Evolutionary conservation across 768 basidiomycete species (phyloP), one percentile per base, ranked within the genome.

Genomic region (Leccinellum albellum): DNA sequence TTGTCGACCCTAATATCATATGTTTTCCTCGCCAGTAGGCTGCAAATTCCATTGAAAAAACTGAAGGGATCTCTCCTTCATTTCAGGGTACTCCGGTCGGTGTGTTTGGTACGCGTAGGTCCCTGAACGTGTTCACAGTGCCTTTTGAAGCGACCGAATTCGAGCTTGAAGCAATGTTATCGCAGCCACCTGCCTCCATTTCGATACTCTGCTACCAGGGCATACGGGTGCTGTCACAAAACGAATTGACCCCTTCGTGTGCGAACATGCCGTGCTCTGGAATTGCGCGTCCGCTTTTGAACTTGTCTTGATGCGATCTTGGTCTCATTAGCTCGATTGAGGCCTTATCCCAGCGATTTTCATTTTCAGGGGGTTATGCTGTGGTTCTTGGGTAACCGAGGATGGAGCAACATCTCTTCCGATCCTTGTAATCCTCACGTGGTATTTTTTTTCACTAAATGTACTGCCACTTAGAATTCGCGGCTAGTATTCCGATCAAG

Each of bases 401-500:
- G 17, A 6, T 12, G 21, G 26, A 6, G 6, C 13, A 15, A 24
- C 17, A 40, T 26, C 21, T 15, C 35, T 37, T 37, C 4, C 35
- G 8, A 37, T 37, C 7, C 35, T 37, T 17, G 35, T 37, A 17
- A 37, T 35, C 17, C 17, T 37, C 35, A n/a, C 35, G 17, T 37
- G 35, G 35, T 37, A n/a, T 35, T 35, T 29, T 31, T 31, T 29
- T 31, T 31, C 17, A 37, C 35, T 37, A n/a, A 62, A 74, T 76
- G 0, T 85, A 80, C 64, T 69, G 82, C 5, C 79, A 80, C 15
- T 79, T 79, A 9, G 80, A 83, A 60, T 86, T 79, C 56, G 84
- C 83, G 0, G 74, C 82, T 7, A 78, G 78, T 33, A 76, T 85
- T 50, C 69, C 86, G 14, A 67, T 75, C 0, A 79, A 85, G 40